Conservation (phyloP, 2,329 filamentous ascomycete genomes). For the Microdochium paspali region DNA sequence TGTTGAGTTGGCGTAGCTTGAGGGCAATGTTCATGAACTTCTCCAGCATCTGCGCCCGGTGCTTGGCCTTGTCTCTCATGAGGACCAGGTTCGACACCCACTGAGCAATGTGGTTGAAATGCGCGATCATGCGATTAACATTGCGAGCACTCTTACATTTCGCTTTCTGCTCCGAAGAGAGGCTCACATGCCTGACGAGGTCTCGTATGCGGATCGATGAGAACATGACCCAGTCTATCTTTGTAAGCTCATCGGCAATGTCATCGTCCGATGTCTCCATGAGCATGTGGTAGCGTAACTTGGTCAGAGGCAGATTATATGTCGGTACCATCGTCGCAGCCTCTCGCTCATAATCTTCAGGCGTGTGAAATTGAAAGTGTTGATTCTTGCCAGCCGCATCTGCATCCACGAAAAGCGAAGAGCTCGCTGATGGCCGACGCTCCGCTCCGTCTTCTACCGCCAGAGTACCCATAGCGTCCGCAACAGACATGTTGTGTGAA, state of each 20-base stretch:
- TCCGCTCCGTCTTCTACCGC: conserved; percentile 35
- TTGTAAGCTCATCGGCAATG: conserved; percentile 82
- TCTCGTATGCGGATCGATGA: conserved; percentile 89
- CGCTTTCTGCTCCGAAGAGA: conserved; percentile 62
- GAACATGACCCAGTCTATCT: conserved; percentile 98
- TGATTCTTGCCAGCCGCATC: conserved; percentile 23
- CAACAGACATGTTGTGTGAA: conserved; percentile 20
- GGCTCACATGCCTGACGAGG: conserved; percentile 80
- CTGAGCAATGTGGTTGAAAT: conserved; percentile 79
- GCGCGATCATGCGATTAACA: conserved; percentile 87
- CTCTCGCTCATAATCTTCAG: conserved; percentile 74
- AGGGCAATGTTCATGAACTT: conserved; percentile 90
- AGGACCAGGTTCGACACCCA: conserved; percentile 81
- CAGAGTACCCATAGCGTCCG: conserved; percentile 36
- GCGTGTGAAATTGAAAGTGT: conserved; percentile 51
- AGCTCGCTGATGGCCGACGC: conserved; percentile 35
- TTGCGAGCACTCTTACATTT: conserved; percentile 71
- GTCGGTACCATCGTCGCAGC: conserved; percentile 63
- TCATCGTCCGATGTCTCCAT: conserved; percentile 81
- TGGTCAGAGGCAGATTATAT: conserved; percentile 62
- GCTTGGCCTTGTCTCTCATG: conserved; percentile 90
- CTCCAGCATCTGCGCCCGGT: conserved; percentile 81
- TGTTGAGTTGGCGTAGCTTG: conserved; percentile 84
- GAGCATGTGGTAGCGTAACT: conserved; percentile 80
- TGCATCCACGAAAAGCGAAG: conserved; percentile 29